Evolutionary conservation across 345 rosid species (phyloP).

Genomic region (Erysimum cheiranthoides): DNA sequence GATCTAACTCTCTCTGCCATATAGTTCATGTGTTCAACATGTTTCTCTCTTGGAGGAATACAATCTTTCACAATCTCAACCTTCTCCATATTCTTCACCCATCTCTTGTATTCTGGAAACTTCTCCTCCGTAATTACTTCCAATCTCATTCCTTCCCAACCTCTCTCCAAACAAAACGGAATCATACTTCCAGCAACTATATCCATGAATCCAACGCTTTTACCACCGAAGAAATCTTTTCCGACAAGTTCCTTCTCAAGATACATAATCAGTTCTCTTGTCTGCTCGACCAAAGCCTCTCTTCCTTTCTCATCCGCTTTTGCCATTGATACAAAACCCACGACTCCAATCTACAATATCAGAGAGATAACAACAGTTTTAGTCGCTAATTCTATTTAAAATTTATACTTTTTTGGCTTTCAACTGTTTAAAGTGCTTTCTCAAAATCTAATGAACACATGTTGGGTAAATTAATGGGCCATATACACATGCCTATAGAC

Average conservation of each 20-base stretch:
- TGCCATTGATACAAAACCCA: background rate
- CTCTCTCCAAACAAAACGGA: slow-evolving; percentile 44
- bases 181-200: slow-evolving; percentile 38
- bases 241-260: slow-evolving; percentile 50
- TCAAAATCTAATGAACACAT: no score
- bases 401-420: background rate
- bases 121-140: slow-evolving; percentile 38
- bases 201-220: slow-evolving; percentile 46
- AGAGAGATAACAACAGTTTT: background rate
- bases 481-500: no score
- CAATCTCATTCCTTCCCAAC: slow-evolving; percentile 40
- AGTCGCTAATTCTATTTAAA: background rate
- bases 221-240: slow-evolving; percentile 52
- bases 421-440: background rate
- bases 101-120: slow-evolving; percentile 33
- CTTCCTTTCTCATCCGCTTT: slow-evolving; percentile 36
- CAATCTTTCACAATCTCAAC: slow-evolving; percentile 36
- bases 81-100: slow-evolving; percentile 31
- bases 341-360: background rate
- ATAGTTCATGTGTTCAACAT: slow-evolving; percentile 38
- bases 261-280: slow-evolving; percentile 31
- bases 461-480: no score
- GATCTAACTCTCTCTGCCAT: slow-evolving; percentile 27
- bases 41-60: slow-evolving; percentile 46
- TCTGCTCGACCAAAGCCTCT: slow-evolving; percentile 37